Evolutionary conservation across 2,329 filamentous ascomycete genomes (phyloP), one percentile per base, ranked within the genome.

Genomic region (Elsinoe necatrix): DNA sequence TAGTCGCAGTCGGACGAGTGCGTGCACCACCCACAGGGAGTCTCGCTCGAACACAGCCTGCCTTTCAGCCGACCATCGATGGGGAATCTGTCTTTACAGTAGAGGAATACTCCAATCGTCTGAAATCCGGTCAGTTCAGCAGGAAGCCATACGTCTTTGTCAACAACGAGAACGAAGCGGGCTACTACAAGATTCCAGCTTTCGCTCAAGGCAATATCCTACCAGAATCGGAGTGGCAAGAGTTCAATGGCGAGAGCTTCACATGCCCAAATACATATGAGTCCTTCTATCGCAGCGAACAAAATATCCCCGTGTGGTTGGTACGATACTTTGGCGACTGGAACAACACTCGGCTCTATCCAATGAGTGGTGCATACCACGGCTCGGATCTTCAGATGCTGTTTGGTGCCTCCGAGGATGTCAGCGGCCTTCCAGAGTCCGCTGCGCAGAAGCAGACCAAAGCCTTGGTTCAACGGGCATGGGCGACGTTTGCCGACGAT

Each of bases 301-400:
- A 71, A 21, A 67, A 63, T 4, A 67, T 76, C 1, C 67, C 73
- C 0, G 63, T 71, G 7, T 80, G 74, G 72, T 68, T 68, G 2
- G 77, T 73, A 47, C 73, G 76, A 27, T 80, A 77, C 62, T 69
- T 75, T 51, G 76, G 71, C 18, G 75, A 79, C 61, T 80, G 75
- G 73, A 60, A 72, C 27, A 79, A 77, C 57, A 73, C 73, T 1
- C 67, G 74, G 0, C 65, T 79, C 21, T 77, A 73, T 55, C 68
- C 69, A 0, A 69, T 66, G 4, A 77, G 73, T 39, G 74, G 75
- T 3, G 74, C 75, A 0, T 80, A 78, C 59, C 77, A 80, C 51
- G 77, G 51, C 8, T 59, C 54, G 23, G 67, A 70, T 16, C 50
- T 71, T 11, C 58, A 62, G 1, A 63, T 66, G 63, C 54, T 70